Base-by-base conservation (phyloP, 305 asterid species). In the Stenogyne calaminthoides region DNA sequence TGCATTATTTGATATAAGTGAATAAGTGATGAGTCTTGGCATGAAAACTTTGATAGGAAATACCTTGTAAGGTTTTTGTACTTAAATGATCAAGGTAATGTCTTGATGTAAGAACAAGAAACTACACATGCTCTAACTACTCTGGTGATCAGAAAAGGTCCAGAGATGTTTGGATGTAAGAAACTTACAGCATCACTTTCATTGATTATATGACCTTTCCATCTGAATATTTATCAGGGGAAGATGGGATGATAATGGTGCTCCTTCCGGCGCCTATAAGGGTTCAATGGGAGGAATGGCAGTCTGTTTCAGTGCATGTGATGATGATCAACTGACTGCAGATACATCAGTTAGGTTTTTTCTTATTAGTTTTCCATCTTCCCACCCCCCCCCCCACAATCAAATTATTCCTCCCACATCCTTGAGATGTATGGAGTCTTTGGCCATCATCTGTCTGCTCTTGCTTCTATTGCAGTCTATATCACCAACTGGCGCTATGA, bases 261-360 rank as follows among this genome's bases (percentile, higher is more conserved):
- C 87, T 34, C 88, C 84, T 5, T 83, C 88, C 0, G 88, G 86
- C 1, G 66, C 67, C 62, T 54, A 39, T 15, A 87, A 88, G 82
- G 88, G 85, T 63, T 83, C 95, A 8, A 73, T 10, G 10, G 94
- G 96, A 72, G 97, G 97, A 61, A 77, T 5, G 39, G 96, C 89
- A 1, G 80, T 91, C 72, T 76, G 90, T 74, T 72, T 91, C 77
- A 88, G 97, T 70, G 94, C 96, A 6, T 89, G 96, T 60, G 88
- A 85, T 72, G 96, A 91, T 79, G 55, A 87, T 78, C 96, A 89
- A 77, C 74, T 76, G 39, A 92, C 96, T 60, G 87, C 92, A 70
- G 96, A 89, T 74, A 84, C 96, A 72, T 74, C 96, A 58, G 96
- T 89, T 42, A 73, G 74, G 47, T 20, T 49, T 9, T 57, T 44